Evolutionary conservation across 148 eudicot species (phyloP), one percentile per base, ranked within the genome.

Genomic region (Amaranthus palmeri): DNA sequence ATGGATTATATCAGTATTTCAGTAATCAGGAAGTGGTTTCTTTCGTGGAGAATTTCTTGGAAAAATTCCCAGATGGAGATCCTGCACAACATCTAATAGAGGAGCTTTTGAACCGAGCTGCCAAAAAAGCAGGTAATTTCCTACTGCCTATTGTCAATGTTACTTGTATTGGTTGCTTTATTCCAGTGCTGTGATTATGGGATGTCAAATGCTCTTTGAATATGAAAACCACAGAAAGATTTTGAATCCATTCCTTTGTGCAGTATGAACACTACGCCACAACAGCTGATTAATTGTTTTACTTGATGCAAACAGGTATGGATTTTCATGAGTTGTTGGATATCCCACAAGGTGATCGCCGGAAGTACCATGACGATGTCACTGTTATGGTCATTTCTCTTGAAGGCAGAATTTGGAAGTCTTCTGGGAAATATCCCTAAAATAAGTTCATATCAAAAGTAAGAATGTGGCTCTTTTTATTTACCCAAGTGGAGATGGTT

Each of bases 381-480:
- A 96, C 99, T 5, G 97, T 96, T 52, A 96, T 96, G 99, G 92
- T 96, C 76, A 79, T 96, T 40, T 96, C 99, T 41, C 93, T 96
- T 52, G 99, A 96, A 87, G 99, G 99, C 65, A 84, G 96, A 79
- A 96, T 96, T 50, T 96, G 99, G 99, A 96, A 96, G 83, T 96
- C 99, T 41, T 96, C 99, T 5, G 99, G 99, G 68, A 92, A 96
- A 76, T 96, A 92, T 82, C 88, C 88, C 8, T 96, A 79, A 89
- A 36, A 46, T 49, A 65, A 47, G 71, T 79, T 65, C 78, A 65
- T 51, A 74, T 65, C 54, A 58, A 58, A 61, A 36, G 54, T 18
- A 74, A 55, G 36, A 54, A 55, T 54, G 59, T 66, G 70, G 70
- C 61, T 44, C 73, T 10, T 14, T 53, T 47, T 11, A 42, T 66